These are phyloP conservation scores for Alopecurus myosuroides DNA, from an alignment of 176 grass and related monocot species.

Conservation along the genomic window DNA sequence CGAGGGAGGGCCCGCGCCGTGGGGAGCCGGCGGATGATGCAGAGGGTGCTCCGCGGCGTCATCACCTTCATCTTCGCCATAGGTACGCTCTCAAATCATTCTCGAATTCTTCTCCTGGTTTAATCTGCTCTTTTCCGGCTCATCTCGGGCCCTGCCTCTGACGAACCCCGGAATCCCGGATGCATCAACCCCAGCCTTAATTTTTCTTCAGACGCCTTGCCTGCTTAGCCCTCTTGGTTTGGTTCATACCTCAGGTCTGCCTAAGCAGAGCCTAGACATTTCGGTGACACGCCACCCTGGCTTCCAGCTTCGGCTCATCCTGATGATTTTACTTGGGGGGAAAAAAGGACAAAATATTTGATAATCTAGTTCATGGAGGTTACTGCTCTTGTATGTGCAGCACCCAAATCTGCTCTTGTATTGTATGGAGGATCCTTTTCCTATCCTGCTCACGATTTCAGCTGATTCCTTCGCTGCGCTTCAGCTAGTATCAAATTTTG, in stretches of 20 bases:
- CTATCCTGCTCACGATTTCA: neutral
- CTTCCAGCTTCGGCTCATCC: neutral
- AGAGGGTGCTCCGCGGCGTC: conserved; percentile 55
- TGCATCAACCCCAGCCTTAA: no score
- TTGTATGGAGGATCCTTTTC: neutral
- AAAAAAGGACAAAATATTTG: neutral
- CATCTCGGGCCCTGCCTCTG: neutral
- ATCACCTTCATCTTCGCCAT: conserved; percentile 92
- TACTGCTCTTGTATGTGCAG: neutral
- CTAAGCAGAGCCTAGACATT: neutral
- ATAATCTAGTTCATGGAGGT: neutral
- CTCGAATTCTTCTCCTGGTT: neutral
- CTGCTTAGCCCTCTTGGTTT: neutral
- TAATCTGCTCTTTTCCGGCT: neutral
- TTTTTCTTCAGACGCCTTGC: neutral
- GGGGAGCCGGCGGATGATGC: conserved; percentile 34
- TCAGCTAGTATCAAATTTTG: no score
- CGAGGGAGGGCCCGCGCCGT: conserved; percentile 2
- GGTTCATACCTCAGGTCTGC: neutral
- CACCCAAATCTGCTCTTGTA: neutral
- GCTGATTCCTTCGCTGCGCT: no score
- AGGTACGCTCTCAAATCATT: conserved; percentile 24
- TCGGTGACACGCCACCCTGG: neutral
- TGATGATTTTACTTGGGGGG: accelerated
- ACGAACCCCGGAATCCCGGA: no score